Percentiles rank a stretch among this genome's conserved stretches.
phyloP scores from a whole-genome alignment of 768 basidiomycete genomes.

The Cytidiella melzeri region DNA sequence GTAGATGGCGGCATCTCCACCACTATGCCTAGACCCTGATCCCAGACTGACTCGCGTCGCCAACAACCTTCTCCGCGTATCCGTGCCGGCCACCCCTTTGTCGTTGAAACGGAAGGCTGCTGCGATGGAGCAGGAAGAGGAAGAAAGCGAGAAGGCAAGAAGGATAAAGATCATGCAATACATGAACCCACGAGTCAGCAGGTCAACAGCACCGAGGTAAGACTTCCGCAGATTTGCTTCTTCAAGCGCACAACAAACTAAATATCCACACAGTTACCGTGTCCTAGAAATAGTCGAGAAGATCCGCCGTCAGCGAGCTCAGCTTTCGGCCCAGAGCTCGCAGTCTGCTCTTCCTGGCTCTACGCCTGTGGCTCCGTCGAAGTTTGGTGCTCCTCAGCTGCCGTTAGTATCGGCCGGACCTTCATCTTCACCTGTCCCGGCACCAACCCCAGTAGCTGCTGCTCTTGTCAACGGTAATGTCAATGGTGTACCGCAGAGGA shows the following conservation, averaged over 20 bases:
- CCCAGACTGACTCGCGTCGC: conserved; percentile 70
- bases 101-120: conserved; percentile 76
- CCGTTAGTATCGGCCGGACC: not conserved
- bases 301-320: conserved; percentile 7
- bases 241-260: conserved; percentile 1
- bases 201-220: conserved; percentile 44
- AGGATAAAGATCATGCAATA: conserved; percentile 72
- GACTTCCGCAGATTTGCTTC: conserved; percentile 9
- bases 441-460: conserved; percentile 4
- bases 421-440: not conserved
- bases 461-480: not conserved
- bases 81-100: conserved; percentile 64
- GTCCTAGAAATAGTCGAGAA: conserved; percentile 44
- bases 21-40: conserved; percentile 77
- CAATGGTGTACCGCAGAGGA: not conserved
- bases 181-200: conserved; percentile 59
- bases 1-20: conserved; percentile 68
- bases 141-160: conserved; percentile 68
- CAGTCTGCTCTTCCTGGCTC: not conserved
- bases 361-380: not conserved
- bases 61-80: conserved; percentile 67
- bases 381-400: not conserved
- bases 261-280: conserved; percentile 38
- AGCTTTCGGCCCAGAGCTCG: not conserved
- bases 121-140: conserved; percentile 65